Evolutionary conservation across 1,284 basidiomycete genomes (phyloP), one percentile per base, ranked within the genome.

Genomic region (Ustanciosporium gigantosporum): DNA sequence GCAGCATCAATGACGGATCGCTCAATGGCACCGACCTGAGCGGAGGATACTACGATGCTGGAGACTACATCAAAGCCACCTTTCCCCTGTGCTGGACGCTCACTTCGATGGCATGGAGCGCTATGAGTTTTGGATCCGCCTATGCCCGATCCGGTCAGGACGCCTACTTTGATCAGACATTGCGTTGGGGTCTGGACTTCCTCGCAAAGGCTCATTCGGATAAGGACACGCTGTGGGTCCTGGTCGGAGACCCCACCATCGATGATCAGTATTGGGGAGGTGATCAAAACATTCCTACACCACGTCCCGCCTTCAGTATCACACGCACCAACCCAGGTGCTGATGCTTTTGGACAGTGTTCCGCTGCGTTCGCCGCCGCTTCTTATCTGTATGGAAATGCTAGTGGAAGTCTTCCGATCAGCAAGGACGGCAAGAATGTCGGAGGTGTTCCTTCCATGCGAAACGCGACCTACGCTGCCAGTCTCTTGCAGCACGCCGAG

Each of bases 1-100:
- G 87, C 73, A 84, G 84, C 17, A 70, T 87, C 21, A 79, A 85
- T 22, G 92, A 96, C 78, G 92, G 91, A 9, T 78, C 81, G 46
- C 87, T 90, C 65, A 86, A 83, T 24, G 82, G 82, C 3, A 73
- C 91, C 15, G 88, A 95, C 77, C 80, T 95, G 36, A 84, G 82
- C 20, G 90, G 90, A 64, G 92, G 92, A 4, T 94, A 87, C 78
- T 94, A 90, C 71, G 91, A 94, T 81, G 91, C 91, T 44, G 91
- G 62, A 39, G 45, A 90, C 76, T 94, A 89, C 78, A 88, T 93
- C 79, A 93, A 93, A 76, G 52, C 47, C 34, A 65, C 64, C 55
- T 60, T 66, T 23, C 60, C 44, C 4, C 66, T 89, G 84, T 85
- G 85, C 16, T 90, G 88, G 70, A 84, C 88, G 0, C 77, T 94